Conservation (phyloP, 2,329 filamentous ascomycete genomes). For the Ophiostoma piceae region DNA sequence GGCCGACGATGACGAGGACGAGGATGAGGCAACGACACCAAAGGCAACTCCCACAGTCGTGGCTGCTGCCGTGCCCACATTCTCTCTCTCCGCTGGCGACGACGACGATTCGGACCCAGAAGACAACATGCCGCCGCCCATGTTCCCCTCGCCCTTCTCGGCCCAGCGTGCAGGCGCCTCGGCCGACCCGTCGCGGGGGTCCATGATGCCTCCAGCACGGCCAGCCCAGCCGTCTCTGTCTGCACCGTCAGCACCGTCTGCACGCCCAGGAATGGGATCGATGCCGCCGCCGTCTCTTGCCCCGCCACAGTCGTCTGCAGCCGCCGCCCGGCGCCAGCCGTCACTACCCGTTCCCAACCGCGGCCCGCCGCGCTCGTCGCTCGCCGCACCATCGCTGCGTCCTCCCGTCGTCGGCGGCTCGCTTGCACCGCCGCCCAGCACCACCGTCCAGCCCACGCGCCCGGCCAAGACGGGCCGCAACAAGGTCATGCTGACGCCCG, state of each 20-base stretch:
- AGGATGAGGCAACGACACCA: conserved; percentile 46
- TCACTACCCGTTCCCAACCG: conserved; percentile 24
- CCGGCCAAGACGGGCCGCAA: conserved; percentile 52
- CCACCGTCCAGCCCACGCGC: conserved; percentile 43
- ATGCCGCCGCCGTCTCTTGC: conserved; percentile 30
- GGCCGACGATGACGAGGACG: conserved; percentile 28
- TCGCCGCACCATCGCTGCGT: conserved; percentile 28
- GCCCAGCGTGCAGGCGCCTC: conserved; percentile 43
- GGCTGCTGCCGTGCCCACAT: conserved; percentile 38
- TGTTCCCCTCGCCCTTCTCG: conserved; percentile 50
- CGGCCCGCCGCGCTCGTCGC: conserved; percentile 28
- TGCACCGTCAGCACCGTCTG: background rate
- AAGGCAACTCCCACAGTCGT: conserved; percentile 39
- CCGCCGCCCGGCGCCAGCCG: conserved; percentile 22
- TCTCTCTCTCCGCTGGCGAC: conserved; percentile 40
- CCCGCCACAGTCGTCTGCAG: conserved; percentile 16
- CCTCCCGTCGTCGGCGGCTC: background rate
- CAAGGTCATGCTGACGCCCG: conserved; percentile 78
- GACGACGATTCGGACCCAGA: conserved; percentile 28
- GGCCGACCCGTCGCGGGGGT: conserved; percentile 21
- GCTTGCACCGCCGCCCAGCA: conserved; percentile 50
- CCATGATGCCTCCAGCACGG: conserved; percentile 19
- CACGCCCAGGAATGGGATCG: conserved; percentile 29
- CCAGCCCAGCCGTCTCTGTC: background rate
- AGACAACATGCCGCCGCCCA: conserved; percentile 35